phyloP scores from a whole-genome alignment of 192 early-diverging fungal genomes.

The Coemansia sp. region DNA sequence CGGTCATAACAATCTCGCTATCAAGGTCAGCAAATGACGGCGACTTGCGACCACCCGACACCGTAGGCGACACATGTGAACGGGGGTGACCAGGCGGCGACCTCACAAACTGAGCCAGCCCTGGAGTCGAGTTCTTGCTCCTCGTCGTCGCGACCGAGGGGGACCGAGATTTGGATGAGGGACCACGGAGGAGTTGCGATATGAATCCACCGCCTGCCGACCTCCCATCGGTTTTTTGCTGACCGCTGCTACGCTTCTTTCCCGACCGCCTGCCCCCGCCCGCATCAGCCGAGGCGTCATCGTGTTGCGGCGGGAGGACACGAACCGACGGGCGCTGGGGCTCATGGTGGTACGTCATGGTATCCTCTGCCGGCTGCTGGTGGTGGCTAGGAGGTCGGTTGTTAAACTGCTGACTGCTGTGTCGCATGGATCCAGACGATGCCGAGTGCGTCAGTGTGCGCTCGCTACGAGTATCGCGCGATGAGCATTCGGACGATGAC shows the following conservation, averaged over 20 bases:
- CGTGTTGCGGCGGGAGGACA: conserved; percentile 12
- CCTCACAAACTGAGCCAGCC: conserved; percentile 5
- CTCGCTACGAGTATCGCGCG: conserved; percentile 34
- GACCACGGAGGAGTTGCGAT: conserved; percentile 35
- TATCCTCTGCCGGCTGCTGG: neutral
- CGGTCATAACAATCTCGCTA: neutral
- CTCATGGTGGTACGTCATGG: neutral
- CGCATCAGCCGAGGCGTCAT: neutral
- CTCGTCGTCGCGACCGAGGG: neutral
- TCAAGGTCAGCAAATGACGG: neutral
- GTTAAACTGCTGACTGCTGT: conserved; percentile 4
- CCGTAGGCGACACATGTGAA: neutral
- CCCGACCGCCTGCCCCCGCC: neutral
- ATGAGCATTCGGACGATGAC: conserved; percentile 35
- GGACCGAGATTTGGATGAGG: conserved; percentile 11
- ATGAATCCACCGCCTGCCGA: conserved; percentile 27
- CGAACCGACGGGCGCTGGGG: conserved; percentile 13
- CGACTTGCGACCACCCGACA: neutral
- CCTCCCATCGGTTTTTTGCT: conserved; percentile 6
- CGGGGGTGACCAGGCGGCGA: neutral
- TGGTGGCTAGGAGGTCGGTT: neutral
- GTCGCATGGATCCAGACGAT: conserved; percentile 31
- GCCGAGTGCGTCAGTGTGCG: conserved; percentile 39
- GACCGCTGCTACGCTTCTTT: conserved; percentile 12
- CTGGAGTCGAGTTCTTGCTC: neutral